Evolutionary conservation across 805 yeast species (phyloP).

Genomic region (Saccharomyces jurei): DNA sequence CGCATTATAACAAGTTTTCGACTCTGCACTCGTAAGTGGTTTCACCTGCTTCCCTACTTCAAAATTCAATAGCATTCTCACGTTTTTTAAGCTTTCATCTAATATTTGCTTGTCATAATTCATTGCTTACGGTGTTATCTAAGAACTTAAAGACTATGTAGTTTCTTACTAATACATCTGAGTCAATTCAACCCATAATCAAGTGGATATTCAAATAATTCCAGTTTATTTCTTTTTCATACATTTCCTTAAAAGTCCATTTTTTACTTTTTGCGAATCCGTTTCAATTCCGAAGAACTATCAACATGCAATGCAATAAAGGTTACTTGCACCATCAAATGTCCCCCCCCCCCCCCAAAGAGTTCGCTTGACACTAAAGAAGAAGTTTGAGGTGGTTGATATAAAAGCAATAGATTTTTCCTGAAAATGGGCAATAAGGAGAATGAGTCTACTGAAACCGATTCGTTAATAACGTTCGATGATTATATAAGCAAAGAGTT

Average conservation of each 20-base stretch:
- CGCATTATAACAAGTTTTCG: background rate
- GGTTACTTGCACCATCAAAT: background rate
- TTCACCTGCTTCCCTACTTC: background rate
- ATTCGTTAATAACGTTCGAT: slow-evolving; percentile 30
- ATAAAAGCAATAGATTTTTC: background rate
- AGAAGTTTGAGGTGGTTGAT: background rate
- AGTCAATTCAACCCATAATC: background rate
- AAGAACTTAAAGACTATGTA: background rate
- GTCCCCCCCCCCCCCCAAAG: background rate
- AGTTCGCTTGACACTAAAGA: background rate
- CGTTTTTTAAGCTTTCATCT: background rate
- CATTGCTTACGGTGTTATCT: background rate
- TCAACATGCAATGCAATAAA: background rate
- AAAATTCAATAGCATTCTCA: background rate
- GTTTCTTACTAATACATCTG: background rate
- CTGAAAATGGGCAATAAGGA: background rate
- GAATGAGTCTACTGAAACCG: slow-evolving; percentile 3
- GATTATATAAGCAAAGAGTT: slow-evolving; percentile 32
- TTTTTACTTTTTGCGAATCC: background rate
- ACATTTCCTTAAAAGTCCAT: background rate
- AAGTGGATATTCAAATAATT: background rate
- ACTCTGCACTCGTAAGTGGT: background rate
- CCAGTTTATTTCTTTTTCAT: background rate
- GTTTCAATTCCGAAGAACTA: background rate
- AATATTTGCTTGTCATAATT: background rate